Conservation (phyloP, 805 yeast species). For the Yarrowia bubula region DNA sequence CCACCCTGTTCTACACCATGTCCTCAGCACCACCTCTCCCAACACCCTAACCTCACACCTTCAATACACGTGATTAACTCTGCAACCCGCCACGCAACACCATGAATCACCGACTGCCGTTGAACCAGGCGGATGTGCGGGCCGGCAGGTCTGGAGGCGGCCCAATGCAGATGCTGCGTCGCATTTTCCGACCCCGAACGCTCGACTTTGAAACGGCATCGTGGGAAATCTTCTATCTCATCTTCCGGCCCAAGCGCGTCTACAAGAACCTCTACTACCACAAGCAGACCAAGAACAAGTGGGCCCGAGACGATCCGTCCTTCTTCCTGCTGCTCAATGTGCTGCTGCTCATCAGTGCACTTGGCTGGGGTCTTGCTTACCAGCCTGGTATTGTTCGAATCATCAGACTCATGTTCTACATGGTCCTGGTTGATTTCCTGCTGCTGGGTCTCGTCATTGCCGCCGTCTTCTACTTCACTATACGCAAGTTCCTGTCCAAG, state of each 20-base stretch:
- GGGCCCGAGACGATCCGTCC: conserved; percentile 92
- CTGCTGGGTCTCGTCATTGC: conserved; percentile 67
- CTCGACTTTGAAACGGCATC: conserved; percentile 88
- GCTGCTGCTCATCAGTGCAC: conserved; percentile 67
- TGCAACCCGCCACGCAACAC: conserved; percentile 23
- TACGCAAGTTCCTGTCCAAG: conserved; percentile 55
- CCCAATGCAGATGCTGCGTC: conserved; percentile 33
- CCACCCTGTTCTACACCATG: not conserved
- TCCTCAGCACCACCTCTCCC: not conserved
- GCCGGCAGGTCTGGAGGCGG: conserved; percentile 20
- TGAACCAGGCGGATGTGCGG: conserved; percentile 24
- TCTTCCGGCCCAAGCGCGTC: conserved; percentile 75
- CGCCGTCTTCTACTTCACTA: conserved; percentile 68
- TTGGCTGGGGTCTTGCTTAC: conserved; percentile 89
- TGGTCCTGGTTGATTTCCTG: conserved; percentile 83
- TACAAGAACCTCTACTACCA: conserved; percentile 79
- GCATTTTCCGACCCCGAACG: conserved; percentile 70
- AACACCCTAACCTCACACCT: not conserved
- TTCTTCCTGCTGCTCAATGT: conserved; percentile 71
- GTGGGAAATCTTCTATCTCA: conserved; percentile 81
- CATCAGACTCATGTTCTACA: conserved; percentile 65
- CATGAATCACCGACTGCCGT: conserved; percentile 26
- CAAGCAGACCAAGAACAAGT: conserved; percentile 70
- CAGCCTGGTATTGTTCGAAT: conserved; percentile 62
- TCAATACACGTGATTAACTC: conserved; percentile 12